These are phyloP conservation scores for Porcisia deanei DNA, from an alignment of 208 protist genomes.

Conservation along the genomic window DNA sequence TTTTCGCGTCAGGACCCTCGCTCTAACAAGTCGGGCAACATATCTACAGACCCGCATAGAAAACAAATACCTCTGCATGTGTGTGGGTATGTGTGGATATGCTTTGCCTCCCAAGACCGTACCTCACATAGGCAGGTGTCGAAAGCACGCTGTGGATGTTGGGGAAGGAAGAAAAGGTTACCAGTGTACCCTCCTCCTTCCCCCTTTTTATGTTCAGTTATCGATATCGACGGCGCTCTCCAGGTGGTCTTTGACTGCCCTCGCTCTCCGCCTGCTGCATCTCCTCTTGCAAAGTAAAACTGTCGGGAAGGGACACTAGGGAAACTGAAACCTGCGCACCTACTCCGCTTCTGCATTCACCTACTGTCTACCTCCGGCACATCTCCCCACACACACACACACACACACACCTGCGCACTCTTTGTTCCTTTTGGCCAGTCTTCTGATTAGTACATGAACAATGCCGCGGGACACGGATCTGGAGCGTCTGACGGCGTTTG, in stretches of 20 bases:
- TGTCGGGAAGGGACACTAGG: not conserved
- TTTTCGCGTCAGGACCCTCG: not conserved
- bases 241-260: not conserved
- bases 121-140: not conserved
- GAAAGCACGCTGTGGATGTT: not conserved
- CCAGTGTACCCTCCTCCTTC: not conserved
- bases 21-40: slow-evolving; percentile 3
- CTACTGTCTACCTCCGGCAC: not conserved
- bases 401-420: not conserved
- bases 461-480: slow-evolving; percentile 23
- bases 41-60: not conserved
- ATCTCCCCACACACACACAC: not conserved
- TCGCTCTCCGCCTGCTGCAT: not conserved
- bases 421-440: not conserved
- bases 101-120: not conserved
- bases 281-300: not conserved
- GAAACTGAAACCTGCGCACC: not conserved
- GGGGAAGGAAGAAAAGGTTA: not conserved
- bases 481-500: slow-evolving; percentile 45
- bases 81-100: not conserved
- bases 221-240: not conserved
- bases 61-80: too few relatives aligned
- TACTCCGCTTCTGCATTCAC: not conserved
- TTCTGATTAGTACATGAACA: not conserved
- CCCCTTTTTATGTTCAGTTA: not conserved